Evolutionary conservation across 805 yeast species (phyloP).

Genomic region (Metschnikowia matae): DNA sequence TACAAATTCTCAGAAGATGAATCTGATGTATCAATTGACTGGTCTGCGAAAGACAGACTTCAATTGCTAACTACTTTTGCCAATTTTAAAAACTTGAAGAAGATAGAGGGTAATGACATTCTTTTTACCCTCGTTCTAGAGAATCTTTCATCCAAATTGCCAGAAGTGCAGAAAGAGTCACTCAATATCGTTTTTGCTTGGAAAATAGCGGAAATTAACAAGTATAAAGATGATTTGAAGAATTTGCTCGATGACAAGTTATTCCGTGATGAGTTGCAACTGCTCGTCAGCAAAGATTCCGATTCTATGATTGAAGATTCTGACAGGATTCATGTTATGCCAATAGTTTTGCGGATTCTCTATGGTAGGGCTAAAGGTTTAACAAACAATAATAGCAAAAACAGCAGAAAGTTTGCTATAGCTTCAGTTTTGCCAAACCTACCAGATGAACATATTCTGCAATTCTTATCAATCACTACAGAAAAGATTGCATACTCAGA

Average conservation of each 20-base stretch:
- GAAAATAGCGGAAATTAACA: conserved; percentile 53
- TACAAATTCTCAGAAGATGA: conserved; percentile 24
- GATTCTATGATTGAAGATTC: conserved; percentile 54
- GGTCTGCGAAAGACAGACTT: conserved; percentile 53
- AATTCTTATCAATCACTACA: conserved; percentile 62
- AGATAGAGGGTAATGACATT: conserved; percentile 47
- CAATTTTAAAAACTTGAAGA: conserved; percentile 59
- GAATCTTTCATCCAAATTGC: conserved; percentile 57
- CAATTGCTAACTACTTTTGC: conserved; percentile 59
- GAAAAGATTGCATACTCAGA: conserved; percentile 40
- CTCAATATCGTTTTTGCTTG: conserved; percentile 64
- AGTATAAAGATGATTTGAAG: conserved; percentile 67
- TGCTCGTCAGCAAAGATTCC: conserved; percentile 47
- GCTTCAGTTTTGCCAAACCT: conserved; percentile 59
- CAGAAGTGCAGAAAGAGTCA: conserved; percentile 67
- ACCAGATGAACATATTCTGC: conserved; percentile 45
- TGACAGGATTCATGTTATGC: conserved; percentile 62
- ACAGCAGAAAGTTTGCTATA: conserved; percentile 69
- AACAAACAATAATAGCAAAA: conserved; percentile 63
- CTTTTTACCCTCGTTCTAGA: conserved; percentile 51
- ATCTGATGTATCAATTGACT: conserved; percentile 19
- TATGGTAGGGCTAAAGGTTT: conserved; percentile 82
- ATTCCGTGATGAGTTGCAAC: conserved; percentile 80
- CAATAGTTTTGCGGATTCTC: conserved; percentile 68
- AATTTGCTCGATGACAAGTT: conserved; percentile 77